Evolutionary conservation across 345 rosid species (phyloP).

Genomic region (Aethionema arabicum): DNA sequence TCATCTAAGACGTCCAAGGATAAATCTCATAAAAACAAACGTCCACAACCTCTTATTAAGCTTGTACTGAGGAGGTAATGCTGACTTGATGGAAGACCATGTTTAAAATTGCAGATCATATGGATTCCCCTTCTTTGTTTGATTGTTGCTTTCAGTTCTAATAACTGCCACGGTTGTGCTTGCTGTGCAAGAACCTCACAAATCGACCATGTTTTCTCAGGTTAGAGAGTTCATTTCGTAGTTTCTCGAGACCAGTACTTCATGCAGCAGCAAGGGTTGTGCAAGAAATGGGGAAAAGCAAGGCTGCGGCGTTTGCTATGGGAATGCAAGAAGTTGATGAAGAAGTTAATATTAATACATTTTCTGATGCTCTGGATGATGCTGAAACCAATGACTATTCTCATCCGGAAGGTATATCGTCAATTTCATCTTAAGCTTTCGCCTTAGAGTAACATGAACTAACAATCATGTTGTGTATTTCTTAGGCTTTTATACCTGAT

Average conservation of each 20-base stretch:
- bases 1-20: conserved; percentile 63
- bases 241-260: conserved; percentile 98
- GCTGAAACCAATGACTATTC: conserved; percentile 72
- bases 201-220: conserved; percentile 40
- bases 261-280: conserved; percentile 99
- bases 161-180: conserved; percentile 17
- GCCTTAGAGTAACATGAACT: background rate
- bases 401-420: conserved; percentile 68
- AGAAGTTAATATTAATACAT: conserved; percentile 64
- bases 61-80: conserved; percentile 96
- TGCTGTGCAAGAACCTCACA: conserved; percentile 8
- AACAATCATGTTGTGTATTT: background rate
- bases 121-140: conserved; percentile 17
- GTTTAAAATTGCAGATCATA: conserved; percentile 17
- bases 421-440: conserved; percentile 16
- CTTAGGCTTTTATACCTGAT: conserved; percentile 23
- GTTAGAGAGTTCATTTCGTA: conserved; percentile 98
- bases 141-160: conserved; percentile 21
- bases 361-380: conserved; percentile 63
- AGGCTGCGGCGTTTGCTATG: conserved; percentile 94
- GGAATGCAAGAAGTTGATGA: conserved; percentile 95
- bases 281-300: conserved; percentile 96
- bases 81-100: conserved; percentile 21
- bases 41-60: conserved; percentile 94
- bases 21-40: conserved; percentile 82